Conservation (phyloP, 352 stramenopile genomes). For the Globisporangium nagaii region DNA sequence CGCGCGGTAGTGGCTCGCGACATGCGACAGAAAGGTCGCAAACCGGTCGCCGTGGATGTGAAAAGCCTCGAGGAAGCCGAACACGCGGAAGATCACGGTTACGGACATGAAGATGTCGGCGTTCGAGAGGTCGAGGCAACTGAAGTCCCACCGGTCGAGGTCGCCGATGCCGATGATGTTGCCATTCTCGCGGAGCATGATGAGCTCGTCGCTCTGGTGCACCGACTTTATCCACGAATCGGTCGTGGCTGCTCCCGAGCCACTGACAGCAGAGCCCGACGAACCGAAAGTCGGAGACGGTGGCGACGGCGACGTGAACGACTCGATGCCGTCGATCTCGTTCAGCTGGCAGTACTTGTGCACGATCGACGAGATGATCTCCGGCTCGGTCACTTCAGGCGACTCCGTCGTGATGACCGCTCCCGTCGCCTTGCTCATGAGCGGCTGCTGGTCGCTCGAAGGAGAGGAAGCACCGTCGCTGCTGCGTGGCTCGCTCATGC, state of each 20-base stretch:
- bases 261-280: too few relatives aligned
- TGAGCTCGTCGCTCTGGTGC: slow-evolving; percentile 10
- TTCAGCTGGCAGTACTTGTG: slow-evolving; percentile 55
- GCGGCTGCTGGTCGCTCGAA: too few relatives aligned
- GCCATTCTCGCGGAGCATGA: slow-evolving; percentile 14
- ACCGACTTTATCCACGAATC: slow-evolving; percentile 9
- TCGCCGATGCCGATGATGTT: slow-evolving; percentile 41
- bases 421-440: slow-evolving; percentile 3
- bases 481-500: slow-evolving; percentile 15
- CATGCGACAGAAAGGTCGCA: slow-evolving; percentile 45
- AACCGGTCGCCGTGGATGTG: slow-evolving; percentile 45
- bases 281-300: neutral
- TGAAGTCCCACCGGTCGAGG: slow-evolving; percentile 48
- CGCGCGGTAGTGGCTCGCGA: slow-evolving; percentile 51
- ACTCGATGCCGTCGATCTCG: slow-evolving; percentile 35
- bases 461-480: too few relatives aligned
- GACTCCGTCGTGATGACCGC: slow-evolving; percentile 3
- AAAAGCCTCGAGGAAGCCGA: slow-evolving; percentile 53
- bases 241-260: neutral
- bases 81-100: slow-evolving; percentile 46
- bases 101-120: slow-evolving; percentile 40
- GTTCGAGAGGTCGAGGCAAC: slow-evolving; percentile 45
- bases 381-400: slow-evolving; percentile 32
- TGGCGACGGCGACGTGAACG: slow-evolving; percentile 11
- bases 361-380: slow-evolving; percentile 57